Evolutionary conservation across 2,329 filamentous ascomycete genomes (phyloP).

Genomic region (Teratosphaeria nubilosa): DNA sequence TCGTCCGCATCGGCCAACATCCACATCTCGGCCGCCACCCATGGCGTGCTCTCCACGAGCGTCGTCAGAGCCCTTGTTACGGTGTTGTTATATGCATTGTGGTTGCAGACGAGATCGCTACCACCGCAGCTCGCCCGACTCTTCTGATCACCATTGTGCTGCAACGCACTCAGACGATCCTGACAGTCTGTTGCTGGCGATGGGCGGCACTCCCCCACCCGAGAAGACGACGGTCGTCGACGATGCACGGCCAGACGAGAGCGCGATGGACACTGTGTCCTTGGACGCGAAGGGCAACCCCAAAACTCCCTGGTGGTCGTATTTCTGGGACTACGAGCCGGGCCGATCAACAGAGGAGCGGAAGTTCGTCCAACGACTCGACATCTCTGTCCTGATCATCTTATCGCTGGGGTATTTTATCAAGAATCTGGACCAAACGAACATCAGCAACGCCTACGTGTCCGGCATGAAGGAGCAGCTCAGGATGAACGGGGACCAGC

Average conservation of each 20-base stretch:
- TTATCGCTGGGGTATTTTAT: slow-evolving; percentile 41
- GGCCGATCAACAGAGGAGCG: slow-evolving; percentile 30
- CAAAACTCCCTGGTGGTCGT: slow-evolving; percentile 36
- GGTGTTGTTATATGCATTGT: not conserved
- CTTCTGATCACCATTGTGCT: not conserved
- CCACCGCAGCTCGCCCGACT: not conserved
- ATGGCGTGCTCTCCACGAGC: not conserved
- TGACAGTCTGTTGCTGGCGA: not conserved
- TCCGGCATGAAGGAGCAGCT: slow-evolving; percentile 46
- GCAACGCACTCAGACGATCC: not conserved
- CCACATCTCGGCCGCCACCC: not conserved
- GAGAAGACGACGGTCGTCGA: not conserved
- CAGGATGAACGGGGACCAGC: slow-evolving; percentile 42
- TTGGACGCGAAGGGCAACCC: slow-evolving; percentile 4
- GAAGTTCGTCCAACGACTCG: slow-evolving; percentile 40
- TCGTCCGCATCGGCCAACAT: not conserved
- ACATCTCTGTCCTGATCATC: slow-evolving; percentile 40
- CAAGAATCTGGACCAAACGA: slow-evolving; percentile 34
- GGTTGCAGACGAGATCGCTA: not conserved
- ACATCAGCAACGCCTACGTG: slow-evolving; percentile 36
- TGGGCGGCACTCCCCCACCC: not conserved
- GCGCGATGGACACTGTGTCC: not conserved
- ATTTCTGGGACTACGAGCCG: slow-evolving; percentile 38
- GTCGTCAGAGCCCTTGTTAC: not conserved
- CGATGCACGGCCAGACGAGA: not conserved